A percentile compares a stretch with the other conserved stretches of the same genome.
phyloP scores from a whole-genome alignment of 306 rosid genomes.

The Herpetospermum pedunculosum region DNA sequence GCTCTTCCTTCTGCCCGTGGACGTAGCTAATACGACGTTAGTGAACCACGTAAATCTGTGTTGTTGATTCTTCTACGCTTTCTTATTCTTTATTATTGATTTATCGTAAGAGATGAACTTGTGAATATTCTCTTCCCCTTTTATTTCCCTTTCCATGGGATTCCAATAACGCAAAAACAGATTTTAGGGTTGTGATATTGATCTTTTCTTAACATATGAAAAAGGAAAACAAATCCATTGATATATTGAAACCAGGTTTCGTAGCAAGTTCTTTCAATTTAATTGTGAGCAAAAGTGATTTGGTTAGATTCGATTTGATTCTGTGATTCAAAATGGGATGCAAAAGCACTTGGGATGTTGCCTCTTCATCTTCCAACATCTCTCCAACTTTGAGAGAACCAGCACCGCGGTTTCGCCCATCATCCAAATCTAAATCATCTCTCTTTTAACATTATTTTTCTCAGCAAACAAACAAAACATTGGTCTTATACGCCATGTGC shows the following conservation, averaged over 20 bases:
- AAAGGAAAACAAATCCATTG: no score
- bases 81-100: no score
- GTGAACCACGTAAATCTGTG: no score
- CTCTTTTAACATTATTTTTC: background rate
- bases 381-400: conserved; percentile 20
- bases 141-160: no score
- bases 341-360: conserved; percentile 26
- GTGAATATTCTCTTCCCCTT: no score
- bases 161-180: no score
- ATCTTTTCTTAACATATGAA: no score
- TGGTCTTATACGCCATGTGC: background rate
- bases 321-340: background rate
- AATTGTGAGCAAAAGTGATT: background rate
- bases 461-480: background rate
- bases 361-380: conserved; percentile 49
- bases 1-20: no score
- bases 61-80: no score
- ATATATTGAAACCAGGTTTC: background rate
- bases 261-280: background rate
- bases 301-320: background rate
- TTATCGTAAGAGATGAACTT: no score
- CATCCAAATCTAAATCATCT: conserved; percentile 3
- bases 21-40: no score
- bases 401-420: conserved; percentile 40
- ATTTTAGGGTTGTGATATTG: no score